Conservation (phyloP, 2,329 filamentous ascomycete genomes). For the Venturia asperata region DNA sequence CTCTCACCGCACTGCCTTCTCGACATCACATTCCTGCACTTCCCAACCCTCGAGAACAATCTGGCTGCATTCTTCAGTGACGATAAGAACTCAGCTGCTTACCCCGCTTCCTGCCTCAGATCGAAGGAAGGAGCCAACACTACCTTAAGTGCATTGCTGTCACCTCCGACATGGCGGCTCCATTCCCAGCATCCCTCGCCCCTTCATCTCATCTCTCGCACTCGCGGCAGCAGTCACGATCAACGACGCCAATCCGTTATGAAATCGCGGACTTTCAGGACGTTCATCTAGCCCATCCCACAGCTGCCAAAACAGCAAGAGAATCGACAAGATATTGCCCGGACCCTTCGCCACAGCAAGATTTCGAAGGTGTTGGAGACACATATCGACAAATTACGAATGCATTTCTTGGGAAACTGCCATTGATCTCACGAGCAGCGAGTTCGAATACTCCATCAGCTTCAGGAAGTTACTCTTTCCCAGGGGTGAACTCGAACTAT, state of each 20-base stretch:
- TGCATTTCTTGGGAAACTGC: constrained; percentile 7
- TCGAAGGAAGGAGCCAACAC: background rate
- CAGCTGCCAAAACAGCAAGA: background rate
- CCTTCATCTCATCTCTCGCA: background rate
- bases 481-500: background rate
- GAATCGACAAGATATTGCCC: constrained; percentile 8
- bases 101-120: background rate
- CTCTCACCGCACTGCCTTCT: background rate
- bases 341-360: background rate
- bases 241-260: background rate
- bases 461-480: background rate
- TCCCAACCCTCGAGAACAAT: background rate
- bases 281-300: background rate
- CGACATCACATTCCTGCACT: background rate
- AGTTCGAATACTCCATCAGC: background rate
- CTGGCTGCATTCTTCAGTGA: background rate
- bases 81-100: background rate
- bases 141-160: background rate
- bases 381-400: constrained; percentile 4
- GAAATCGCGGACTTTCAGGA: constrained; percentile 8
- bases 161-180: background rate
- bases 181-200: background rate
- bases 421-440: background rate
- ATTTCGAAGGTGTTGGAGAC: background rate
- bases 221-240: constrained; percentile 8